Conservation (phyloP, 78 protist genomes). For the Dictyostelium capitatum region DNA sequence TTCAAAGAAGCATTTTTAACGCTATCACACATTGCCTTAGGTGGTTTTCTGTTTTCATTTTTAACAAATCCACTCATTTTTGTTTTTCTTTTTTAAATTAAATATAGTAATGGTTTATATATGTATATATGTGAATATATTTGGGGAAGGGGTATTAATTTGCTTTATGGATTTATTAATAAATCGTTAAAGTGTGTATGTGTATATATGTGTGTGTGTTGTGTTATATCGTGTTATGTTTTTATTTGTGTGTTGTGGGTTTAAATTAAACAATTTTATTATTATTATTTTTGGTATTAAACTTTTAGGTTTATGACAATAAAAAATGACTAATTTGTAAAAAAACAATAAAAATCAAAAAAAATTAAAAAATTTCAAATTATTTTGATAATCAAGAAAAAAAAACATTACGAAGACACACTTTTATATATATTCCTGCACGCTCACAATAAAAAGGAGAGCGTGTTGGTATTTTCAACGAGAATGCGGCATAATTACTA, state of each 20-base stretch:
- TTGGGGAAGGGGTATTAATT: too few relatives aligned
- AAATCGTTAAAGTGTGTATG: neutral
- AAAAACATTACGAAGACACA: neutral
- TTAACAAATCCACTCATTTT: neutral
- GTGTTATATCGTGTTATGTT: neutral
- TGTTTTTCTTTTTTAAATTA: neutral
- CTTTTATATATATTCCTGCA: too few relatives aligned
- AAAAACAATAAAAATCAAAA: neutral
- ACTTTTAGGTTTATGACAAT: too few relatives aligned
- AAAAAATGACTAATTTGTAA: neutral
- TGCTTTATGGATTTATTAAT: neutral
- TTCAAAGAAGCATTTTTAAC: slow-evolving; percentile 47
- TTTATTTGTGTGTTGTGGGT: neutral
- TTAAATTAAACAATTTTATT: neutral
- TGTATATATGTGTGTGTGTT: neutral
- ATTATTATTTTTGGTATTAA: too few relatives aligned
- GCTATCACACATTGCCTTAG: slow-evolving; percentile 54
- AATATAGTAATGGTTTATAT: too few relatives aligned
- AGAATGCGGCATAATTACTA: neutral
- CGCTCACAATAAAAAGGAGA: neutral
- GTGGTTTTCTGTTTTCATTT: slow-evolving; percentile 51
- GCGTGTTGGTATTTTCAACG: slow-evolving; percentile 12
- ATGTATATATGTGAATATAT: neutral
- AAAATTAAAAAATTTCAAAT: too few relatives aligned
- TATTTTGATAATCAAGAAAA: neutral